Evolutionary conservation across 2,329 filamentous ascomycete genomes (phyloP), one percentile per base, ranked within the genome.

Genomic region (Fusarium praegraminearum): DNA sequence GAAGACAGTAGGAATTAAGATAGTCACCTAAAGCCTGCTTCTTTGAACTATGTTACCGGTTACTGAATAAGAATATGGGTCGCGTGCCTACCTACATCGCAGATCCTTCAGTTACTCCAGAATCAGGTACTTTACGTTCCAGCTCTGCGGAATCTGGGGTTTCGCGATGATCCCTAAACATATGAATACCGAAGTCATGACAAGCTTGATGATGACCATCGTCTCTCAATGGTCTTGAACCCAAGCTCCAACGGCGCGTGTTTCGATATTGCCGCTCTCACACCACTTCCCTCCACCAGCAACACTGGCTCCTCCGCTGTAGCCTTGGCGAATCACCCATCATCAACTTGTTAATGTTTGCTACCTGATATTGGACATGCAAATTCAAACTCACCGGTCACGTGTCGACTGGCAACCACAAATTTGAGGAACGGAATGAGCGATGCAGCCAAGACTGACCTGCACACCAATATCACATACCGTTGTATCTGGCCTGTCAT

Each of bases 381-480:
- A n/a, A 5, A 28, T 12, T 43, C 46, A 20, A 46, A 20, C 32
- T 47, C n/a, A 50, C 52, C 66, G 49, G 62, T 69, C 67, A 70
- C 66, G 67, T 69, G 67, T 18, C 36, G n/a, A 15, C 36, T 54
- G n/a, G 13, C 30, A n/a, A 12, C 33, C n/a, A 15, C 18, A 44
- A 46, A 26, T 15, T 24, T 53, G 30, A 51, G 38, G 30, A 38
- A 32, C 62, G 67, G 67, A 56, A 53, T 58, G 33, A 32, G 62
- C 67, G 63, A 70, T 22, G 50, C 38, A 65, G 58, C 62, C 53
- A 69, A 67, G 62, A 60, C 40, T 11, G n/a, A 24, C 44, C 45
- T 32, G 22, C 32, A 44, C 45, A 56, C 28, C 22, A 26, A 44
- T 43, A 49, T 50, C 7, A 45, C 40, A 20, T 57, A 50, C 51